Conservation (phyloP, 148 eudicot genomes). For the Vaccinium vitisidaea region DNA sequence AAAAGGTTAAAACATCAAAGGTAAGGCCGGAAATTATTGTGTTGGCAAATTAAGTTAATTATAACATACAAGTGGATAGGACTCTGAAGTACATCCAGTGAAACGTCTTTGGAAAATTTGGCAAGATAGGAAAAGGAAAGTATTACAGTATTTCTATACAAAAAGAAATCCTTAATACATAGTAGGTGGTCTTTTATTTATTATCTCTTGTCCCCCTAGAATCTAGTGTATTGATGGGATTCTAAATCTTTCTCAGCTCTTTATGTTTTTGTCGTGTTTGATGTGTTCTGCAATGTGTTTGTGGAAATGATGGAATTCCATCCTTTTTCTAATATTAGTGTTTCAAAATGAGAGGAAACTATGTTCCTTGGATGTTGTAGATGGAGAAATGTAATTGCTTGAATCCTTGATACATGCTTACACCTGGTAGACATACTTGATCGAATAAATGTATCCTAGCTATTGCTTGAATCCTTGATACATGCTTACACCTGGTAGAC, state of each 20-base stretch:
- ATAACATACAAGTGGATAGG: background rate
- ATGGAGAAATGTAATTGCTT: background rate
- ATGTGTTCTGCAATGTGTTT: background rate
- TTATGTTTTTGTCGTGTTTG: background rate
- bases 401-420: background rate
- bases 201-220: background rate
- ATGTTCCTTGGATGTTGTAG: background rate
- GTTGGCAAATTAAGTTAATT: background rate
- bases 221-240: background rate
- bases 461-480: background rate
- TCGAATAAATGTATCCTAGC: background rate
- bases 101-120: background rate
- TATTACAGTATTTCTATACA: background rate
- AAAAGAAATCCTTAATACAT: background rate
- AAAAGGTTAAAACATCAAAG: background rate
- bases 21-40: background rate
- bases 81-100: background rate
- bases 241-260: background rate
- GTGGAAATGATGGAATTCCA: background rate
- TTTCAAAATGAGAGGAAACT: background rate
- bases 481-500: background rate
- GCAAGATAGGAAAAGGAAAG: background rate
- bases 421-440: background rate
- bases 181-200: background rate
- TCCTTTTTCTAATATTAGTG: background rate